Percentiles rank a stretch among this genome's conserved stretches.
Conservation (phyloP, 1,284 basidiomycete species). For the Wolfiporia cocos region DNA sequence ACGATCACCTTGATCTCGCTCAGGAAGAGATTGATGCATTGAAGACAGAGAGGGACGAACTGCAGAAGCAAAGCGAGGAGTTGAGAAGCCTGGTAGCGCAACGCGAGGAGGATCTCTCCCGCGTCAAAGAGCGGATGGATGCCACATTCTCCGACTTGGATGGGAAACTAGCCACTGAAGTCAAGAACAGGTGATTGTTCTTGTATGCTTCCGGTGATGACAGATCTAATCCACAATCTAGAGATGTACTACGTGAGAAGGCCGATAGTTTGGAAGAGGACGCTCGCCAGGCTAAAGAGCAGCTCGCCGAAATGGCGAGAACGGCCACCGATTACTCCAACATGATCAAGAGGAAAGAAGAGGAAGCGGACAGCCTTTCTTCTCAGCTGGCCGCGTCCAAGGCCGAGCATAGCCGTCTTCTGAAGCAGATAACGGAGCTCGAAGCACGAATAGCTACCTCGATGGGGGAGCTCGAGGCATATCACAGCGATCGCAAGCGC, state of each 20-base stretch:
- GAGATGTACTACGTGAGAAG: conserved; percentile 59
- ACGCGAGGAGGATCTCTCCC: conserved; percentile 75
- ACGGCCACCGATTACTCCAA: conserved; percentile 75
- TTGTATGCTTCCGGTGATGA: conserved; percentile 1
- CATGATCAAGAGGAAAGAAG: conserved; percentile 78
- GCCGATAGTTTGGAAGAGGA: conserved; percentile 60
- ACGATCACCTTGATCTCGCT: conserved; percentile 47
- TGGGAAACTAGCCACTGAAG: conserved; percentile 64
- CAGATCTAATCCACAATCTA: conserved; percentile 24
- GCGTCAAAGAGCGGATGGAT: conserved; percentile 78
- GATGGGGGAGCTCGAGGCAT: conserved; percentile 57
- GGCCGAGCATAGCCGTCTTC: conserved; percentile 45
- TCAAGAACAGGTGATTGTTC: conserved; percentile 54
- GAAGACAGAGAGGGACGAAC: conserved; percentile 49
- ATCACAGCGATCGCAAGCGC: conserved; percentile 55
- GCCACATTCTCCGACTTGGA: conserved; percentile 65
- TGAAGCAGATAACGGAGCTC: conserved; percentile 61
- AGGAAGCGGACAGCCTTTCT: conserved; percentile 57
- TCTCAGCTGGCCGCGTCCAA: conserved; percentile 50
- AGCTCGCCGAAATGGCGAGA: conserved; percentile 73
- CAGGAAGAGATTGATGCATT: conserved; percentile 57
- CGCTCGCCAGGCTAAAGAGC: conserved; percentile 68
- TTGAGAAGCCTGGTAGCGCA: conserved; percentile 66
- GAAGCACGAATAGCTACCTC: conserved; percentile 68
- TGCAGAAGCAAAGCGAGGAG: conserved; percentile 66